A percentile compares a stretch with the other conserved stretches of the same genome.
These are phyloP conservation scores for Melampsora americana DNA, from an alignment of 1,284 basidiomycete genomes.

Conservation along the genomic window DNA sequence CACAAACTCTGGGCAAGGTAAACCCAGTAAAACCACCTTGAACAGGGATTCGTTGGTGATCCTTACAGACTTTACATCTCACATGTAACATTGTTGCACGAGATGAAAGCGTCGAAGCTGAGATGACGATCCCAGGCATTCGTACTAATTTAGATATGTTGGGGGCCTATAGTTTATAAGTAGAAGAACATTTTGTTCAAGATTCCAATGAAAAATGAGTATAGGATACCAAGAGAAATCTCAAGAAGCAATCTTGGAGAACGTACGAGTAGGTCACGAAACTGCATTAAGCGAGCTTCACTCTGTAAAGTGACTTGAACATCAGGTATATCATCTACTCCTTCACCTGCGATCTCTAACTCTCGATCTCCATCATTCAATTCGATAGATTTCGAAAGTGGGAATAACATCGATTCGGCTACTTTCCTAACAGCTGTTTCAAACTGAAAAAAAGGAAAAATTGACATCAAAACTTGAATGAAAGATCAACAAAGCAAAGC, in stretches of 20 bases:
- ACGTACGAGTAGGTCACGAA: constrained; percentile 77
- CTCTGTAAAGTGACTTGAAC: constrained; percentile 86
- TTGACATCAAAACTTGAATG: constrained; percentile 17
- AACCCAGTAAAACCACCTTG: constrained; percentile 80
- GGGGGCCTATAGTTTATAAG: constrained; percentile 62
- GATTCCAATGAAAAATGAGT: no score
- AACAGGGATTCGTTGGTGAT: constrained; percentile 75
- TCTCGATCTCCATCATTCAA: constrained; percentile 46
- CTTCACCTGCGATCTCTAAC: constrained; percentile 48
- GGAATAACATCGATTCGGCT: constrained; percentile 45
- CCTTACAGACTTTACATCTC: constrained; percentile 85
- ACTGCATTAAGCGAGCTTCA: constrained; percentile 85
- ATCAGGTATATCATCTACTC: constrained; percentile 69
- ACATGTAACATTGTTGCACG: constrained; percentile 87
- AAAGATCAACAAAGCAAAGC: not conserved
- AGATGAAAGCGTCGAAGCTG: constrained; percentile 86
- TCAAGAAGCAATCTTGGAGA: not conserved
- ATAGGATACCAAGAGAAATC: not conserved
- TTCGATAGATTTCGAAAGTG: constrained; percentile 59
- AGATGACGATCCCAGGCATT: constrained; percentile 96
- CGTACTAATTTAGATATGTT: constrained; percentile 94
- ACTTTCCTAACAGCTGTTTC: constrained; percentile 71
- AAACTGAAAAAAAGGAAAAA: constrained; percentile 66
- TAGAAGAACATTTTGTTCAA: not conserved
- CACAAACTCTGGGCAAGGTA: constrained; percentile 78